Conservation (phyloP, 352 stramenopile genomes). For the Globisporangium spinosum region DNA sequence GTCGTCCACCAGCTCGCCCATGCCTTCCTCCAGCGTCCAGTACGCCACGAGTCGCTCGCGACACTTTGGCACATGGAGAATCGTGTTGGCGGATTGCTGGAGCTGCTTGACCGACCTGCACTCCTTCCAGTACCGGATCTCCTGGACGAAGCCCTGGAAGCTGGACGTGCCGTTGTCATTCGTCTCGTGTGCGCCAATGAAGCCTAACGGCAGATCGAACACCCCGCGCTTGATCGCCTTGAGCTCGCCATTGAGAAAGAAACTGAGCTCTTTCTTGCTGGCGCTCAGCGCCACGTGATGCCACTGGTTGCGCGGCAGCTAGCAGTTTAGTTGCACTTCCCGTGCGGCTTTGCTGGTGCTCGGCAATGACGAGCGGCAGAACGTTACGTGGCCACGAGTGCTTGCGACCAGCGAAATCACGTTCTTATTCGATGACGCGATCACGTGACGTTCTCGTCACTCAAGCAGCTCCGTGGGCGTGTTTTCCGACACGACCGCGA, state of each 20-base stretch:
- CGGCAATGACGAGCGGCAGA: conserved; percentile 26
- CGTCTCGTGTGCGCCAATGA: conserved; percentile 31
- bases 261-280: conserved; percentile 38
- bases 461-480: conserved; percentile 48
- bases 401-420: conserved; percentile 45
- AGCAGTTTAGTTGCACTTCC: conserved; percentile 47
- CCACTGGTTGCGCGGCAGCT: conserved; percentile 49
- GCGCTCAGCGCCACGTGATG: conserved; percentile 56
- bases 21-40: conserved; percentile 76
- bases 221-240: conserved; percentile 36
- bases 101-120: conserved; percentile 38
- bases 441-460: conserved; percentile 49
- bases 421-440: conserved; percentile 51
- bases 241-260: conserved; percentile 49
- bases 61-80: conserved; percentile 41
- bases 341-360: conserved; percentile 22
- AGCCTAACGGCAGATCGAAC: conserved; percentile 54
- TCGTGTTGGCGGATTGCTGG: conserved; percentile 24
- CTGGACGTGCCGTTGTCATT: conserved; percentile 26
- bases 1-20: conserved; percentile 70
- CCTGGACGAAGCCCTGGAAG: conserved; percentile 61
- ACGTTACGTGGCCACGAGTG: conserved; percentile 31
- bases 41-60: conserved; percentile 42
- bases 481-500: conserved; percentile 46
- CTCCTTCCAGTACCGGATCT: conserved; percentile 66